Percentiles rank a stretch among this genome's conserved stretches.
Conservation (phyloP, 1,139 yeast species). For the Pichia sp. region DNA sequence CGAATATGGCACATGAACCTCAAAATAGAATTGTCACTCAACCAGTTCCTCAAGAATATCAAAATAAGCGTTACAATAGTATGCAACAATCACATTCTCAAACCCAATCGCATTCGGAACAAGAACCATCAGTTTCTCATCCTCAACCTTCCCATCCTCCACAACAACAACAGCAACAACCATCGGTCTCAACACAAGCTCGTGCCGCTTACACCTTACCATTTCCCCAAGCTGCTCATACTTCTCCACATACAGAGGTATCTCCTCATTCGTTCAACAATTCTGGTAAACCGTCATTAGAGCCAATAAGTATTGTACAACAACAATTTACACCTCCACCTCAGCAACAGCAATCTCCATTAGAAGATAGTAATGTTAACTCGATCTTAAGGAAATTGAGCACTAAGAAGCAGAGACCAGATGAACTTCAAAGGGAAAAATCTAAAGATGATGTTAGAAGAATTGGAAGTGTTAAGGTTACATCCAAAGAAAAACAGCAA, state of each 20-base stretch:
- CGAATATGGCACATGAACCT: conserved; percentile 20
- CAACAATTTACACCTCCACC: conserved; percentile 17
- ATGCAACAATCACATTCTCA: conserved; percentile 3
- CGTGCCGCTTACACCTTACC: conserved; percentile 12
- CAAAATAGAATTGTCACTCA: conserved; percentile 21
- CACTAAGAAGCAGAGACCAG: conserved; percentile 20
- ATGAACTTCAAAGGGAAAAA: conserved; percentile 11
- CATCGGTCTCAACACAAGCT: conserved; percentile 3
- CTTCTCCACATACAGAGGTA: conserved; percentile 19
- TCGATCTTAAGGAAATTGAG: conserved; percentile 34
- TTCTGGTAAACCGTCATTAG: conserved; percentile 6
- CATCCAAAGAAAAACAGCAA: conserved; percentile 47
- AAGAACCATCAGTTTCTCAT: not conserved
- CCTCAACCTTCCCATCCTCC: conserved; percentile 5
- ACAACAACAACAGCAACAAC: not conserved
- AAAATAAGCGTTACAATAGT: conserved; percentile 13
- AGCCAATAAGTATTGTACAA: not conserved
- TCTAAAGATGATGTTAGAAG: conserved; percentile 50
- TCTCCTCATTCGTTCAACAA: conserved; percentile 15
- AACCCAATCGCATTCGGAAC: not conserved
- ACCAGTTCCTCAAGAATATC: conserved; percentile 21
- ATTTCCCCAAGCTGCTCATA: conserved; percentile 18
- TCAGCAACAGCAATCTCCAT: conserved; percentile 18
- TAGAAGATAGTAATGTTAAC: conserved; percentile 29
- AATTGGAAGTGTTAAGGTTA: conserved; percentile 58